phyloP scores from a whole-genome alignment of 768 basidiomycete species.

The Boletus sp. region DNA sequence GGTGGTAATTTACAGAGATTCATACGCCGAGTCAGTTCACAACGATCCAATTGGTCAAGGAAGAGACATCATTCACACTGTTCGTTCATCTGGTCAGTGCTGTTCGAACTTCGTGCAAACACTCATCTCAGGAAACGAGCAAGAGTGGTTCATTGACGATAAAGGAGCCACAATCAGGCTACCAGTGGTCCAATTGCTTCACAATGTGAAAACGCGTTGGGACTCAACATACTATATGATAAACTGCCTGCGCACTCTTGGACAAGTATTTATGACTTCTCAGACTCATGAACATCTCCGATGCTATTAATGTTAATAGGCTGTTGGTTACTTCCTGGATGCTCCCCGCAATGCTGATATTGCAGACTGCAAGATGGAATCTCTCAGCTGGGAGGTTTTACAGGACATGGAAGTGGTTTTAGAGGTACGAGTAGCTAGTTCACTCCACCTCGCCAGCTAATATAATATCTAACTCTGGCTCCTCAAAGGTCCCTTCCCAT shows the following conservation, averaged over 20 bases:
- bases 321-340: neutral
- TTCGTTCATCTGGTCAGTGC: neutral
- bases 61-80: neutral
- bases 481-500: neutral
- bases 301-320: neutral
- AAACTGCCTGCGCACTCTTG: neutral
- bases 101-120: neutral
- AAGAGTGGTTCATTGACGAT: neutral
- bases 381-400: conserved; percentile 1
- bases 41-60: neutral
- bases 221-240: too few species aligned
- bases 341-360: neutral
- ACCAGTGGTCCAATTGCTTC: conserved; percentile 1
- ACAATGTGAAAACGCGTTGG: conserved; percentile 36
- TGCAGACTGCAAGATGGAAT: neutral
- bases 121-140: neutral
- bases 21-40: neutral
- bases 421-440: neutral
- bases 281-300: neutral
- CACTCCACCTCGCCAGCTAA: too few species aligned
- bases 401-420: conserved; percentile 12
- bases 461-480: too few species aligned
- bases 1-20: neutral
- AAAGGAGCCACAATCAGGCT: neutral
- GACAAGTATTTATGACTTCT: neutral